Conservation (phyloP, 345 rosid species). For the Salix purpurea region DNA sequence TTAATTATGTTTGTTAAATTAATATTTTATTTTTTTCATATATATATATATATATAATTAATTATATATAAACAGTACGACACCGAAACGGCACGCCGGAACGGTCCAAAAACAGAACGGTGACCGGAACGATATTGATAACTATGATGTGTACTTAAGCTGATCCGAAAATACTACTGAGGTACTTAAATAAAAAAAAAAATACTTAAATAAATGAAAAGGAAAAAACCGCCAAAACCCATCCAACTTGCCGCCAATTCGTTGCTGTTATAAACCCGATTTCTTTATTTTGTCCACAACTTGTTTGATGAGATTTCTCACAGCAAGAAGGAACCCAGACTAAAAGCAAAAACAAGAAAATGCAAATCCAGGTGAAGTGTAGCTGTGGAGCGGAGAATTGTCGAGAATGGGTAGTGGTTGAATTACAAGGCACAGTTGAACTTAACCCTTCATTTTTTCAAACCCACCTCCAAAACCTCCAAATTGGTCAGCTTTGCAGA, state of each 20-base stretch:
- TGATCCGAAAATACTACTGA: no score
- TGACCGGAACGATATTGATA: no score
- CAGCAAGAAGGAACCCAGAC: no score
- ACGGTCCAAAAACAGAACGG: no score
- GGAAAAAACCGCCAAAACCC: not conserved
- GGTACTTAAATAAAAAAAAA: not conserved
- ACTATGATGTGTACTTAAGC: no score
- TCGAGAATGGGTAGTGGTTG: constrained; percentile 85
- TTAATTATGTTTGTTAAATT: no score
- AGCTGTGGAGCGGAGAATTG: constrained; percentile 65
- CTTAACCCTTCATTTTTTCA: constrained; percentile 57
- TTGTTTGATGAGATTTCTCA: no score
- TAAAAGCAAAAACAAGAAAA: constrained; percentile 12
- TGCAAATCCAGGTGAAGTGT: constrained; percentile 87
- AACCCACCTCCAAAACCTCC: constrained; percentile 60
- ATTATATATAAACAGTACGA: no score
- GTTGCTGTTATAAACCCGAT: not conserved
- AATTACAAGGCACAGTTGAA: constrained; percentile 79
- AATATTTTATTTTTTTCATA: no score
- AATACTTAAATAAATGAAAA: not conserved
- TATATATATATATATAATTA: no score
- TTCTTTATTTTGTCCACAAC: not conserved
- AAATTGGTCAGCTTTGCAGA: constrained; percentile 73
- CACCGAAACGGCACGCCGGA: no score
- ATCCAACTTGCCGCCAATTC: constrained; percentile 7